Percentiles rank a stretch among this genome's conserved stretches.
Evolutionary conservation across 2,329 filamentous ascomycete genomes (phyloP).

Genomic region (Alternaria metachromatica): DNA sequence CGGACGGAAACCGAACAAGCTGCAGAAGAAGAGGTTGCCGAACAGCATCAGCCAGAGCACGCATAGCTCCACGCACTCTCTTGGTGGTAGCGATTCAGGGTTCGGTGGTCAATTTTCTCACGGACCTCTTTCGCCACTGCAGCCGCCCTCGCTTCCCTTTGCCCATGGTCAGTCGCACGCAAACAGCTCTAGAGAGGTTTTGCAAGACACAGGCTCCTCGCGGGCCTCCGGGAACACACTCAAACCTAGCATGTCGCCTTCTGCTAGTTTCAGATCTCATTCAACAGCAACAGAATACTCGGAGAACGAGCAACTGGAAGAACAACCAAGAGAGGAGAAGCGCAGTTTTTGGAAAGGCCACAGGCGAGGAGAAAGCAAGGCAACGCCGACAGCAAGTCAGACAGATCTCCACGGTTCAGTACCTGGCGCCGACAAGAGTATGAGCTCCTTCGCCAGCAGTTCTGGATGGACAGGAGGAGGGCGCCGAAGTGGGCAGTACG

Average conservation of each 20-base stretch:
- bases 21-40: slow-evolving; percentile 81
- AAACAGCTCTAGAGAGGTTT: slow-evolving; percentile 33
- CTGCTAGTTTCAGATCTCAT: slow-evolving; percentile 76
- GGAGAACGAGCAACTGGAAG: slow-evolving; percentile 76
- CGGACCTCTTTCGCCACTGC: slow-evolving; percentile 40
- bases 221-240: slow-evolving; percentile 60
- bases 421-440: slow-evolving; percentile 47
- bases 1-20: slow-evolving; percentile 79
- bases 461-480: slow-evolving; percentile 35
- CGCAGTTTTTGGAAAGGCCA: slow-evolving; percentile 77
- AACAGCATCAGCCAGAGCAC: slow-evolving; percentile 83
- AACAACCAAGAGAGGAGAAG: slow-evolving; percentile 59
- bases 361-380: slow-evolving; percentile 43
- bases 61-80: slow-evolving; percentile 84
- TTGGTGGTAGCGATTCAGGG: slow-evolving; percentile 54
- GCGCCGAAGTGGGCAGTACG: slow-evolving; percentile 43
- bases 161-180: slow-evolving; percentile 34
- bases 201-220: slow-evolving; percentile 51
- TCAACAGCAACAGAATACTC: slow-evolving; percentile 77
- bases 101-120: slow-evolving; percentile 20
- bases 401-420: slow-evolving; percentile 46
- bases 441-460: slow-evolving; percentile 49
- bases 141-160: slow-evolving; percentile 40
- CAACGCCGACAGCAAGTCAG: slow-evolving; percentile 46
- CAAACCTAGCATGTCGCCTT: slow-evolving; percentile 73